phyloP scores from a whole-genome alignment of 805 yeast species.

The Cyberlindnera saturnus region DNA sequence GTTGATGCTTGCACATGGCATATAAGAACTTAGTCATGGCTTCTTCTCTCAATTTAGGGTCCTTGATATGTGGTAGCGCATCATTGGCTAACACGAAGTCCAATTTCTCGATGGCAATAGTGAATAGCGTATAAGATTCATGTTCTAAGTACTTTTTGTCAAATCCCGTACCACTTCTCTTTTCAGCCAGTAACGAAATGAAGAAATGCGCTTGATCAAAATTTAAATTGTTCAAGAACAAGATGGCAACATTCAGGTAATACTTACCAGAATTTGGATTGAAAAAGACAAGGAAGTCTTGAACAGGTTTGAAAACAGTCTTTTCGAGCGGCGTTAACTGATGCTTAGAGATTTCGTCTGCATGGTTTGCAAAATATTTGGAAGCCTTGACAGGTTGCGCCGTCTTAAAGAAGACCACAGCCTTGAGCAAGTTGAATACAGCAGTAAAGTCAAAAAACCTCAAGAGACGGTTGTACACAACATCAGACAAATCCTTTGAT shows the following conservation, averaged over 20 bases:
- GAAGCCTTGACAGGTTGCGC: constrained; percentile 26
- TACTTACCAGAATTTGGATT: constrained; percentile 29
- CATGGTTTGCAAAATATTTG: constrained; percentile 24
- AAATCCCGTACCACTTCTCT: constrained; percentile 16
- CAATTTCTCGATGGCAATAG: constrained; percentile 25
- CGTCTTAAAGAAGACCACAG: constrained; percentile 19
- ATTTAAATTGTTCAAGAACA: constrained; percentile 28
- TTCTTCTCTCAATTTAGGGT: constrained; percentile 13
- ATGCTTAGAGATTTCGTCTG: constrained; percentile 25
- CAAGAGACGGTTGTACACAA: constrained; percentile 14
- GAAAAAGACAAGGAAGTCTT: constrained; percentile 22
- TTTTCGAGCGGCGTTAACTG: constrained; percentile 17
- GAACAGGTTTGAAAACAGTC: constrained; percentile 16
- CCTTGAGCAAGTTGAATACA: constrained; percentile 16
- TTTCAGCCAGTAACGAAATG: constrained; percentile 20
- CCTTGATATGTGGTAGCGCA: constrained; percentile 25
- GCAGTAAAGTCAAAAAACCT: constrained; percentile 14
- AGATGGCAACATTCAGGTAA: constrained; percentile 30
- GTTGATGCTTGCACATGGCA: constrained; percentile 33
- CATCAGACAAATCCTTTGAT: constrained; percentile 4
- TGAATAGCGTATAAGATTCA: constrained; percentile 19
- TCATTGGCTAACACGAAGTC: constrained; percentile 29
- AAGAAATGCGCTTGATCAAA: constrained; percentile 32
- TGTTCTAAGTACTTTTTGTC: constrained; percentile 19
- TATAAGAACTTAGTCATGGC: constrained; percentile 31